Evolutionary conservation across 2,329 filamentous ascomycete species (phyloP).

Genomic region (Juglanconis sp.): DNA sequence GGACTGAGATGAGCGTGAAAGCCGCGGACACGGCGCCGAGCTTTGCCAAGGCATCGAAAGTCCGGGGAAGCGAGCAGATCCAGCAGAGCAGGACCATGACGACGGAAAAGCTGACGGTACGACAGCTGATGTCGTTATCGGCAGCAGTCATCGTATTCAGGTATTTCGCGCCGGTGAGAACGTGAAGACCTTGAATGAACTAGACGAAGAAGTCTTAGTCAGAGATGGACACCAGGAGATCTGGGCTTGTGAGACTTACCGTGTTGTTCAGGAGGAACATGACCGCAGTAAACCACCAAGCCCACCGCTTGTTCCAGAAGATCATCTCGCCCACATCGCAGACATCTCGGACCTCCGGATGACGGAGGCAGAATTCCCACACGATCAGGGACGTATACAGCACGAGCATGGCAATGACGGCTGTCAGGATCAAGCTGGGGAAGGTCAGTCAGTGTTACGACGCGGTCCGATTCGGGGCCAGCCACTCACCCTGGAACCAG

Average conservation of each 20-base stretch:
- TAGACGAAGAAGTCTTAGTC: neutral
- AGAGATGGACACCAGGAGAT: neutral
- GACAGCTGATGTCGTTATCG: conserved; percentile 59
- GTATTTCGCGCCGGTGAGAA: conserved; percentile 80
- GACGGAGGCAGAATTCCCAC: conserved; percentile 86
- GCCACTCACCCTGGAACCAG: conserved; percentile 67
- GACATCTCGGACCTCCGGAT: conserved; percentile 87
- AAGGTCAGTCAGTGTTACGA: conserved; percentile 18
- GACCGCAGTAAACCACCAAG: conserved; percentile 66
- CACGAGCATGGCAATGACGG: conserved; percentile 73
- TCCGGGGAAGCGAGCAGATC: conserved; percentile 77
- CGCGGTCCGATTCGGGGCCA: neutral
- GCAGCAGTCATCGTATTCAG: conserved; percentile 81
- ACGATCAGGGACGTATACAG: conserved; percentile 65
- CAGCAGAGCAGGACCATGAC: conserved; percentile 74
- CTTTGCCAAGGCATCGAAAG: conserved; percentile 76
- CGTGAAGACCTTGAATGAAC: conserved; percentile 60
- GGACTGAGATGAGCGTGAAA: conserved; percentile 86
- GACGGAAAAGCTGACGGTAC: conserved; percentile 76
- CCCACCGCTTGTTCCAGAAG: conserved; percentile 79
- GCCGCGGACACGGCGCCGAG: conserved; percentile 75
- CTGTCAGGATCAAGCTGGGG: conserved; percentile 67
- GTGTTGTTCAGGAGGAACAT: conserved; percentile 96
- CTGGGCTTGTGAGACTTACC: conserved; percentile 18
- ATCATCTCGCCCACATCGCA: conserved; percentile 95